These are phyloP conservation scores for Solanum chiquidenum DNA, from an alignment of 257 asterid species.

Conservation along the genomic window DNA sequence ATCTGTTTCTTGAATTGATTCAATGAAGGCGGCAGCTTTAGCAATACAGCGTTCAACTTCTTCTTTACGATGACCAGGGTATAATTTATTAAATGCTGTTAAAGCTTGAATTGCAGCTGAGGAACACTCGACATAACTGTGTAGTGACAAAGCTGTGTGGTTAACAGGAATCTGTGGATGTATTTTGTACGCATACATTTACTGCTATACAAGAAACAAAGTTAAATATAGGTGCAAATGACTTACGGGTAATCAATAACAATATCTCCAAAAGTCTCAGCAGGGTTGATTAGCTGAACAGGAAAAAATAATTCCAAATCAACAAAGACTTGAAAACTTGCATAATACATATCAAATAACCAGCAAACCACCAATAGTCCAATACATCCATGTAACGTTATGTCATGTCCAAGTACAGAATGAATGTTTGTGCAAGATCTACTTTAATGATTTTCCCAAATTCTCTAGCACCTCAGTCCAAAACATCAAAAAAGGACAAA, in stretches of 20 bases:
- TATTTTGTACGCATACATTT: background rate
- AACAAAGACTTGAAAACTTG: background rate
- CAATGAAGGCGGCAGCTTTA: constrained; percentile 57
- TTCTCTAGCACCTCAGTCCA: background rate
- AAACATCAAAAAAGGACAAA: background rate
- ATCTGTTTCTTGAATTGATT: constrained; percentile 67
- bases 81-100: constrained; percentile 52
- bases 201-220: background rate
- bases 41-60: constrained; percentile 63
- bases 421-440: background rate
- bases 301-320: constrained; percentile 8
- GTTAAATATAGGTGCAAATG: constrained; percentile 15
- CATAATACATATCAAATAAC: background rate
- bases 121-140: constrained; percentile 92
- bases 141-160: constrained; percentile 15
- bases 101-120: constrained; percentile 95
- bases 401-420: background rate
- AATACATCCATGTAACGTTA: background rate
- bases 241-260: constrained; percentile 99
- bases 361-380: background rate
- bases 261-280: constrained; percentile 99
- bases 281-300: constrained; percentile 85
- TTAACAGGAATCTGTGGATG: background rate
- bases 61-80: constrained; percentile 78
- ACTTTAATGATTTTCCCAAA: background rate